Evolutionary conservation across 345 rosid species (phyloP), one percentile per base, ranked within the genome.

Genomic region (Aurinia saxatilis): DNA sequence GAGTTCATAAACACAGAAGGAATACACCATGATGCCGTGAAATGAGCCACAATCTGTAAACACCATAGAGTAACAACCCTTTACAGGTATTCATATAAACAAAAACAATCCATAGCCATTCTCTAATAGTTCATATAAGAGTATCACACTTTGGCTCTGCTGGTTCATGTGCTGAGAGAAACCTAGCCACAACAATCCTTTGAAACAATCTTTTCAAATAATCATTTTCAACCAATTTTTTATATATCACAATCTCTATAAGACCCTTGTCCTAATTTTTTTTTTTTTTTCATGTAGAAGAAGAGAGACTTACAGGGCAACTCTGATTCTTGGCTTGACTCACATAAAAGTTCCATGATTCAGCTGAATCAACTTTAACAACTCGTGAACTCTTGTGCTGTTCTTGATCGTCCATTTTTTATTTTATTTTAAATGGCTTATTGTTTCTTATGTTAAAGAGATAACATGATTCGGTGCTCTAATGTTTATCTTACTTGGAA

Each of bases 1-100:
- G 91, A 84, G 49, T 79, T 89, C 98, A 92, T 92, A 17, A 72
- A 91, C 81, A 89, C 86, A 16, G 98, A 92, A 57, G 96, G 98
- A 62, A 84, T 65, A 50, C 96, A 92, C 98, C 98, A 89, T 45
- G 88, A 57, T 52, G 98, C 95, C 47, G 91, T 85, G 65, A 93
- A 93, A 79, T 93, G 97, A 21, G 78, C 90, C 75, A 85, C 80
- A 61, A 85, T 56, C 97, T 90, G 76, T 57, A 74, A 76, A 34
- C 40, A 37, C 7, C 13, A 47, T 16, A 58, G 18, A 59, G 41
- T 10, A 35, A 57, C 23, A 27, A 59, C 8, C n/a, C 4, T 40
- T 44, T n/a, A 2, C 35, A 17, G 3, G 13, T 19, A 12, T 34
- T 57, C 16, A 23, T 30, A 15, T 42, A 14, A 31, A 11, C 13